Evolutionary conservation across 2,329 filamentous ascomycete species (phyloP), one percentile per base, ranked within the genome.

Genomic region (Ophiosphaerella korrae): DNA sequence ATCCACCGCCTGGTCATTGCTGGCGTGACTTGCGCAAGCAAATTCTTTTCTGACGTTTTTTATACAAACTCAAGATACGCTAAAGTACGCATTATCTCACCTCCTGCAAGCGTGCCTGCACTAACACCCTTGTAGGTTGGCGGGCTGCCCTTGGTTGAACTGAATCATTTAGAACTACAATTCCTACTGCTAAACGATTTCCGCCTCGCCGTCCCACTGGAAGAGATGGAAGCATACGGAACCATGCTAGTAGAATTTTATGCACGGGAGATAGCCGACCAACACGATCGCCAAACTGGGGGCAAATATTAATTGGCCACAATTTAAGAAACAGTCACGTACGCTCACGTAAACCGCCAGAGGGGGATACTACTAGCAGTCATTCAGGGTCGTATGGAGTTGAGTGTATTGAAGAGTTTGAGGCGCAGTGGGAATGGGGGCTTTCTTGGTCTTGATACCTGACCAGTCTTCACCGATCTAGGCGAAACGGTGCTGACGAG

Each of bases 221-320:
- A 97, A 76, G 93, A 97, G 67, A 84, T 99, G 52, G 94, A 99
- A 74, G 91, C 92, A 0, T 99, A 99, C 66, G 94, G 92, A 5
- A 99, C 94, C 1, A 97, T 97, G 93, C 81, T 99, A 11, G 94
- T 99, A 13, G 93, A 97, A 68, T 99, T 97, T 68, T 99, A 97
- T 68, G 93, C 92, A 0, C 83, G 93, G 46, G 94, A 99, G 72
- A 88, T 97, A 13, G 84, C 96, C 23, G 80, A 84, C 23, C 86
- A 88, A 64, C 79, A 83, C 40, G 68, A 67, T 37, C 64, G 62
- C 45, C 62, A 68, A 44, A 54, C 49, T 8, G 59, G 51, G 42
- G 53, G 50, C n/a, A 57, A 55, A 45, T 48, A 58, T 44, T 62
- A 36, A 53, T 40, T 5, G 26, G 18, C 12, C 5, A 29, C 26